Evolutionary conservation across 306 rosid species (phyloP).

Genomic region (Comarum palustre): DNA sequence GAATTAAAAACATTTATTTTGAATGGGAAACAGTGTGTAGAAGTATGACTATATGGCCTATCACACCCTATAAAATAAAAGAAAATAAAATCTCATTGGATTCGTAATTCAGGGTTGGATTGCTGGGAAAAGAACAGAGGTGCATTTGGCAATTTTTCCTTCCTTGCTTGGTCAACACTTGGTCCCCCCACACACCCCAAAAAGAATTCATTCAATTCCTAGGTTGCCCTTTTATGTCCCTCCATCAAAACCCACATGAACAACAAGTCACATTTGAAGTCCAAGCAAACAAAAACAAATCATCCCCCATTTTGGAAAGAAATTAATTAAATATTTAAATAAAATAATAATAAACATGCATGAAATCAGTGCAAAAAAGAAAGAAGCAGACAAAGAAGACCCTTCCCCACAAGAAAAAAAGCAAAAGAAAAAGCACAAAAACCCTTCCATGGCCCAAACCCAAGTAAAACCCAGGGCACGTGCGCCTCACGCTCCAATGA

Average conservation of each 20-base stretch:
- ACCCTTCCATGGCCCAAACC: not conserved
- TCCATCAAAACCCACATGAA: slow-evolving; percentile 28
- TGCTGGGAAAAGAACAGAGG: not conserved
- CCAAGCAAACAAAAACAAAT: not conserved
- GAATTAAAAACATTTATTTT: too few species aligned
- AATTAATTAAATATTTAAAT: not conserved
- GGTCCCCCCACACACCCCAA: not conserved
- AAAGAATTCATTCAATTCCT: slow-evolving; percentile 39
- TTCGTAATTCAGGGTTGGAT: slow-evolving; percentile 13
- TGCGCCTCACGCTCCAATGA: slow-evolving; percentile 51
- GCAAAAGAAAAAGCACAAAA: slow-evolving; percentile 1
- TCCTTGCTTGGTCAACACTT: slow-evolving; percentile 34
- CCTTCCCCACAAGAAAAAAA: slow-evolving; percentile 42
- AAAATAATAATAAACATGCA: not conserved
- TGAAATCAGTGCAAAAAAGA: slow-evolving; percentile 11
- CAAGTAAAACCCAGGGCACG: slow-evolving; percentile 43
- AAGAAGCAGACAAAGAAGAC: slow-evolving; percentile 46
- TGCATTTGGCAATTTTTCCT: slow-evolving; percentile 15
- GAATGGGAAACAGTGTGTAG: not conserved
- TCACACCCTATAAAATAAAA: not conserved
- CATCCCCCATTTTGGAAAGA: slow-evolving; percentile 2
- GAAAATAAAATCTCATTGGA: not conserved
- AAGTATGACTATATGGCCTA: not conserved
- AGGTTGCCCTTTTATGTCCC: slow-evolving; percentile 45
- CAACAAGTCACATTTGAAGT: slow-evolving; percentile 27